phyloP scores from a whole-genome alignment of 2,329 filamentous ascomycete species.

The Colletotrichum viniferum region DNA sequence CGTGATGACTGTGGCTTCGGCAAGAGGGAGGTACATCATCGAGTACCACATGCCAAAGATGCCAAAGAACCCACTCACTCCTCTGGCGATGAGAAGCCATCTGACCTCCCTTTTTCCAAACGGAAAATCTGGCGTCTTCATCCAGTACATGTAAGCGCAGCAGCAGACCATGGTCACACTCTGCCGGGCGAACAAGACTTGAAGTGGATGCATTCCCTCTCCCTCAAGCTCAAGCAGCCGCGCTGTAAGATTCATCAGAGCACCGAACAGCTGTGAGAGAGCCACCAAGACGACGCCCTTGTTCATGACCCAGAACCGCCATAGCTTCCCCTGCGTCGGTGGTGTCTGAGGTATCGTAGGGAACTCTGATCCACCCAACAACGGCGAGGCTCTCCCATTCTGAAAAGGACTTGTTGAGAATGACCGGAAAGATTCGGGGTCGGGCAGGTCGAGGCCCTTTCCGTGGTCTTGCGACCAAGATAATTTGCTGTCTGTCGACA shows the following conservation, averaged over 20 bases:
- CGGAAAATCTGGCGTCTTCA: constrained; percentile 69
- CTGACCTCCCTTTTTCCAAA: constrained; percentile 72
- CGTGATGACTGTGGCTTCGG: constrained; percentile 88
- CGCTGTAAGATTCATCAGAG: constrained; percentile 84
- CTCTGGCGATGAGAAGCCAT: constrained; percentile 69
- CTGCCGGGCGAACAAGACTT: constrained; percentile 84
- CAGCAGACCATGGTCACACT: constrained; percentile 71
- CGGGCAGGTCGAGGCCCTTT: constrained; percentile 27
- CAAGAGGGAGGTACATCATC: constrained; percentile 78
- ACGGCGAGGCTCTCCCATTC: constrained; percentile 29
- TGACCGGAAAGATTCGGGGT: constrained; percentile 37
- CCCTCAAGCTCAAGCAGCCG: constrained; percentile 75
- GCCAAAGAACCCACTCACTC: constrained; percentile 75
- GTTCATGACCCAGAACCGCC: constrained; percentile 64
- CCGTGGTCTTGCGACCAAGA: constrained; percentile 24
- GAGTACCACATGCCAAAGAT: constrained; percentile 76
- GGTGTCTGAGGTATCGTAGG: constrained; percentile 10
- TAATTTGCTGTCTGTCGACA: constrained; percentile 27
- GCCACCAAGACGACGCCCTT: constrained; percentile 77
- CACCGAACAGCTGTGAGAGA: constrained; percentile 79
- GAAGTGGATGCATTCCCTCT: constrained; percentile 78
- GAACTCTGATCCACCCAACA: constrained; percentile 20
- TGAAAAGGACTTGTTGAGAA: constrained; percentile 44
- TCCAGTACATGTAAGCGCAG: constrained; percentile 75
- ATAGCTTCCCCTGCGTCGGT: constrained; percentile 16